Base-by-base conservation (phyloP, 23 red algal genomes). In the Agarophyton chilense region DNA sequence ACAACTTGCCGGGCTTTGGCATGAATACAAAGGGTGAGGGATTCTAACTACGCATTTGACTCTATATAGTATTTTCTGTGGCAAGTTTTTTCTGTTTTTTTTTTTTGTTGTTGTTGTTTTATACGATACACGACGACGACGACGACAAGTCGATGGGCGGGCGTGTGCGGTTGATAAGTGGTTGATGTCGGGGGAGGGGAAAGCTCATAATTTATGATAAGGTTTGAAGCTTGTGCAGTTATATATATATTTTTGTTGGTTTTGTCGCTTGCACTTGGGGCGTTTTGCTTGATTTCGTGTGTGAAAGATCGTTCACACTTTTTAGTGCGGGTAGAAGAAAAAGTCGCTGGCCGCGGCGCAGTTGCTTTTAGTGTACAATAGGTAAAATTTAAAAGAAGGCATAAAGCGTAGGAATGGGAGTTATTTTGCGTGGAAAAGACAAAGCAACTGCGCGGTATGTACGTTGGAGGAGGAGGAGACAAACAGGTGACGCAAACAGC, bases 251-350 rank as follows among this genome's bases (percentile, higher is more conserved):
- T 54, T 54, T 54, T 54, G 16, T 54, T 54, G 17, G 3, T 19
- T 19, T 54, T 54, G 9, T 54, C n/a, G 9, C 2, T 54, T n/a
- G n/a, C n/a, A n/a, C n/a, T n/a, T n/a, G n/a, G n/a, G n/a, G n/a
- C n/a, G n/a, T n/a, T n/a, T n/a, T n/a, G n/a, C n/a, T 21, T 54
- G 9, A 58, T 58, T 58, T 58, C 55, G 55, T 28, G 55, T 58
- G 55, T 58, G 55, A 58, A 58, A 58, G 55, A 28, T 58, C 55
- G 55, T 58, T 58, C 55, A 28, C 55, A 58, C 55, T 58, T 58
- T 13, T 4, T 28, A 58, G 55, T 29, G 22, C 5, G n/a, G 29
- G 55, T n/a, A 28, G 55, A 2, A 58, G 55, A 4, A 18, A 2
- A 21, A 2, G 51, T 13, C 7, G 51, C 17, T 2, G 13, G 51